Evolutionary conservation across 169 alveolate genomes (phyloP), one percentile per base, ranked within the genome.

Genomic region (Cryptosporidium meleagridis): DNA sequence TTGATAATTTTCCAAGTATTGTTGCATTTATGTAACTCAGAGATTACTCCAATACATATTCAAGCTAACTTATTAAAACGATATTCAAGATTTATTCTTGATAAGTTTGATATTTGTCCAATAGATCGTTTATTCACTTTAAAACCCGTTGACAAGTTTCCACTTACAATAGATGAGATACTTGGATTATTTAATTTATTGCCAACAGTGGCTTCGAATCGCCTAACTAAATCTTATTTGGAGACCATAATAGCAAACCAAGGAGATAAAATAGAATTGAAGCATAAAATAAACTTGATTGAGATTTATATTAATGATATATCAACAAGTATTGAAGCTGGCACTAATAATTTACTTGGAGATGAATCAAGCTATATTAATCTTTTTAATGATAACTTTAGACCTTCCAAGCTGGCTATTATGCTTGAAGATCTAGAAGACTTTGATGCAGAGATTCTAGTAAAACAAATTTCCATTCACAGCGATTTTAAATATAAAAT

Each of bases 1-100:
- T 29, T 41, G 37, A 62, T 61, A 10, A 80, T 80, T 37, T 80
- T 62, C 23, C 31, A 65, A 9, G 70, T 80, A 21, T 62, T 80
- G n/a, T 37, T 48, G 8, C 62, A 80, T 62, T 45, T 80, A 55
- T 80, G 89, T 62, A 33, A 14, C 21, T 58, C 80, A 10, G 89
- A 80, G 37, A 80, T 37, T n/a, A 80, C 89, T 37, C 75, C 89
- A 6, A 29, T 80, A 26, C 89, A 80, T 26, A 53, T 80, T 80
- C 89, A 80, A 48, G 89, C 89, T 8, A 80, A 80, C 26, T 61
- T 80, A 39, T 37, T 80, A n/a, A 80, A 80, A 41, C 52, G 89
- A 4, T 80, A 80, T 31, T 80, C 89, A 3, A 80, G 73, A 62
- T 80, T 44, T 62, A 80, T 80, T 37, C 39, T 80, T 18, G 89